These are phyloP conservation scores for Vaccinium myrtillus DNA, from an alignment of 148 eudicot species.

Conservation along the genomic window DNA sequence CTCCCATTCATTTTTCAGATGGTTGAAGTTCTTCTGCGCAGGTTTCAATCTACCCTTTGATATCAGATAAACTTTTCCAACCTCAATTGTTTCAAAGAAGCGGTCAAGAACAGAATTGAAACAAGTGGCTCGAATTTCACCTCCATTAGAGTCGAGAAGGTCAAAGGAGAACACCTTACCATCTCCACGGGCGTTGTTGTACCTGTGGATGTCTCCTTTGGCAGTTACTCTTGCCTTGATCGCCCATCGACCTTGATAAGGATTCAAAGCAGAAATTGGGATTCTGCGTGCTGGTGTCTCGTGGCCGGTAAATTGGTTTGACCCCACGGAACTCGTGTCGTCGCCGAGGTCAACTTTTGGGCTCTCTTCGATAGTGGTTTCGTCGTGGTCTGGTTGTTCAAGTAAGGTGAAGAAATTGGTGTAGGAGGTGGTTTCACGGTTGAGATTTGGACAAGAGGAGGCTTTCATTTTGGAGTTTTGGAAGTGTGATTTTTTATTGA, in stretches of 20 bases:
- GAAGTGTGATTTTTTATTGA: too few species aligned
- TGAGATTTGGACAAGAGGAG: conserved; percentile 25
- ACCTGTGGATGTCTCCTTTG: conserved; percentile 88
- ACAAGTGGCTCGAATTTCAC: conserved; percentile 96
- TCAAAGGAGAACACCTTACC: conserved; percentile 99
- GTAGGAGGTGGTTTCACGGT: conserved; percentile 18
- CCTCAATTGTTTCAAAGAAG: conserved; percentile 72
- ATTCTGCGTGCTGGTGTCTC: conserved; percentile 93
- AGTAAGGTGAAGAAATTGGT: conserved; percentile 5
- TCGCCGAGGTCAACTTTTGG: neutral
- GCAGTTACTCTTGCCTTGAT: conserved; percentile 98
- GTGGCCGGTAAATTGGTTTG: conserved; percentile 19
- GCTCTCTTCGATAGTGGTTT: conserved; percentile 8
- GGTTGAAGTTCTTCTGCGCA: conserved; percentile 84
- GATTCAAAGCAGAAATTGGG: conserved; percentile 92
- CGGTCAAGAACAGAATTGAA: conserved; percentile 93
- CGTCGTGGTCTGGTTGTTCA: neutral
- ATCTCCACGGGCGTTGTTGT: conserved; percentile 95
- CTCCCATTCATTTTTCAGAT: conserved; percentile 97
- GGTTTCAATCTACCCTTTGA: conserved; percentile 96
- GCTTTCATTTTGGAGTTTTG: conserved; percentile 34
- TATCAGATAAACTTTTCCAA: conserved; percentile 82
- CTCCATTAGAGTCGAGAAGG: conserved; percentile 92
- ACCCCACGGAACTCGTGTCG: neutral
- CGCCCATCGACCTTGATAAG: conserved; percentile 99